Conservation (phyloP, 495 filamentous ascomycete genomes). For the Tetracladium setigerum region DNA sequence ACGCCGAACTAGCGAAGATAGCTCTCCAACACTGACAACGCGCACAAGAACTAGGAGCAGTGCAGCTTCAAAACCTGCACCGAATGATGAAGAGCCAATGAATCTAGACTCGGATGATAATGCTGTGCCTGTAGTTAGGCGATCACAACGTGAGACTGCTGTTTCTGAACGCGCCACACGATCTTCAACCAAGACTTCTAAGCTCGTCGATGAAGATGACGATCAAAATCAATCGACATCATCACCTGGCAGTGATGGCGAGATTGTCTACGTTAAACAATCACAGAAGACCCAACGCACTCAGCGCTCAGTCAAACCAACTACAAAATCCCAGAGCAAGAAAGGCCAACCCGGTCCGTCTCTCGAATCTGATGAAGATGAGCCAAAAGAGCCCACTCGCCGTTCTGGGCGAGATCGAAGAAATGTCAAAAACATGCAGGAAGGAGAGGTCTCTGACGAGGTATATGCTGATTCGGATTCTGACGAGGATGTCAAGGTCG, state of each 20-base stretch:
- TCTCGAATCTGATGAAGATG: slow-evolving; percentile 9
- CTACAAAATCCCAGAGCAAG: slow-evolving; percentile 1
- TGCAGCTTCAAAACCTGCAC: not conserved
- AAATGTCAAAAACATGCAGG: slow-evolving; percentile 50
- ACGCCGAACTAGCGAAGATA: too few species aligned
- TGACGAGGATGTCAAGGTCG: slow-evolving; percentile 43
- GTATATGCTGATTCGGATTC: slow-evolving; percentile 46
- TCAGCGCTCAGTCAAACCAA: not conserved
- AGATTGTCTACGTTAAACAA: slow-evolving; percentile 12
- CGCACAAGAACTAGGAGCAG: not conserved
- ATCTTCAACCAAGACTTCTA: slow-evolving; percentile 7
- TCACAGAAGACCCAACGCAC: not conserved
- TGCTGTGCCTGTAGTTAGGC: not conserved
- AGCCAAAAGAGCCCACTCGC: slow-evolving; percentile 33
- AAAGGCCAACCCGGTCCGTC: not conserved
- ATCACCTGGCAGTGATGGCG: slow-evolving; percentile 9
- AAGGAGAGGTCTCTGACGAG: slow-evolving; percentile 53
- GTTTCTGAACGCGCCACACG: slow-evolving; percentile 6
- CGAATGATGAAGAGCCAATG: not conserved
- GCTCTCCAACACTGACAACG: too few species aligned
- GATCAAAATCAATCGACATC: slow-evolving; percentile 30
- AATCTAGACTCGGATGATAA: not conserved
- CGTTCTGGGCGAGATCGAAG: slow-evolving; percentile 43
- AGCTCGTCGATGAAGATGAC: slow-evolving; percentile 19
- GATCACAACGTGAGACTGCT: not conserved